Evolutionary conservation across 768 basidiomycete genomes (phyloP).

Genomic region (Agaricus subrufescens): DNA sequence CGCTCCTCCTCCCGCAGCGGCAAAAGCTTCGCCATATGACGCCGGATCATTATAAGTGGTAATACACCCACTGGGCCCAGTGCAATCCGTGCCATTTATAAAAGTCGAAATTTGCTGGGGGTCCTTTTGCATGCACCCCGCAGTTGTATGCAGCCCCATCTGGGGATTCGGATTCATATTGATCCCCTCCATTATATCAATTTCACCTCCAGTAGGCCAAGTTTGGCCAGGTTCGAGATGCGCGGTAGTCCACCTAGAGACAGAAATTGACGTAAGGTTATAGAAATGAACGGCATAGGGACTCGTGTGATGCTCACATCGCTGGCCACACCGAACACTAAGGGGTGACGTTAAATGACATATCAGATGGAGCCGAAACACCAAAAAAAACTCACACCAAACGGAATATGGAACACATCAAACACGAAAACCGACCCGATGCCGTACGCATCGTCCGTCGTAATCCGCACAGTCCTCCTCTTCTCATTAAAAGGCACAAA

Average conservation of each 20-base stretch:
- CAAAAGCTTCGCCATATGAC: conserved; percentile 67
- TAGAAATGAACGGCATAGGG: too few relatives aligned
- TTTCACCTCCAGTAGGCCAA: conserved; percentile 69
- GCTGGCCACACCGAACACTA: conserved; percentile 74
- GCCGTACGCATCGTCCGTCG: conserved; percentile 44
- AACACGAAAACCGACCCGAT: conserved; percentile 58
- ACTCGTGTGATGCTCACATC: conserved; percentile 38
- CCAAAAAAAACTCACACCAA: background rate
- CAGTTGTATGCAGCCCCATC: conserved; percentile 65
- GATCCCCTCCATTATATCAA: conserved; percentile 82
- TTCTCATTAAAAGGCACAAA: conserved; percentile 48
- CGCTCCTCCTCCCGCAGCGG: conserved; percentile 62
- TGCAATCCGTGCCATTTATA: conserved; percentile 56
- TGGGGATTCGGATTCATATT: conserved; percentile 63
- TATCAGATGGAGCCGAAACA: background rate
- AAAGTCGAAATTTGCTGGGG: conserved; percentile 47
- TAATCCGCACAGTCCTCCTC: conserved; percentile 62
- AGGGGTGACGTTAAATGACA: background rate
- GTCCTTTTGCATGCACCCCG: conserved; percentile 49
- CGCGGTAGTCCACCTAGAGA: too few relatives aligned
- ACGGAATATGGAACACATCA: conserved; percentile 60
- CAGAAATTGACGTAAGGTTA: too few relatives aligned
- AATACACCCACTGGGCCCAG: conserved; percentile 54
- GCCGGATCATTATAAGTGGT: conserved; percentile 46
- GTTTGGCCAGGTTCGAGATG: conserved; percentile 29